Base-by-base conservation (phyloP, 1,284 basidiomycete species). In the Trichosporon ovoides region DNA sequence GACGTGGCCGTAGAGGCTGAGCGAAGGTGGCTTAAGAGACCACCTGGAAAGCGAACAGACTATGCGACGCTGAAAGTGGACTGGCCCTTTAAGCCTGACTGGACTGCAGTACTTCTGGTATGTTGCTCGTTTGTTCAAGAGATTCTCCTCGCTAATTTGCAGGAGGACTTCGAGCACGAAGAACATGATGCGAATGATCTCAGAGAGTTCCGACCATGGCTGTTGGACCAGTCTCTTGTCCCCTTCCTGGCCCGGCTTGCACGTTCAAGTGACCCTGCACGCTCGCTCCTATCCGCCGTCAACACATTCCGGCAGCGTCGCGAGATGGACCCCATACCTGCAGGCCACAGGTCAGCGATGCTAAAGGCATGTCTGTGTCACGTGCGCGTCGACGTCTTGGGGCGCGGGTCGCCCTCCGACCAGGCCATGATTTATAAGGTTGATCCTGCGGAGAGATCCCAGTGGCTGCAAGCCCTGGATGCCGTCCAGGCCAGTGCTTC, bases 21-120 rank as follows among this genome's bases (percentile, higher is more conserved):
- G 56, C 80, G 74, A 19, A 77, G 78, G n/a, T 95, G 91, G 91
- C 81, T 83, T 35, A 78, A 85, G 54, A 90, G 86, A 57, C 92
- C 93, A 7, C 86, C 87, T 10, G 90, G 89, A 1, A 96, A 95
- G 76, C 81, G 89, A 53, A 79, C 83, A 2, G 88, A 87, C 66
- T 93, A 82, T 66, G 79, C 78, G 14, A 85, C 84, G 60, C 67
- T 91, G 38, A 85, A 84, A 3, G 85, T 83, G 1, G 72, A 80
- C 50, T 85, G 83, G 68, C 87, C 90, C 0, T 95, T 87, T 86
- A 78, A 75, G 50, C 81, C 87, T 0, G 85, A 90, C 65, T 92
- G 90, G 89, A 77, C 76, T 3, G 78, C 79, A 28, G 77, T 89
- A 7, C 78, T 91, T 18, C 83, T 18, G 24, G 52, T 57, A 16